Conservation (phyloP, 441 rosid species). For the Rhodomyrtus psidioides region DNA sequence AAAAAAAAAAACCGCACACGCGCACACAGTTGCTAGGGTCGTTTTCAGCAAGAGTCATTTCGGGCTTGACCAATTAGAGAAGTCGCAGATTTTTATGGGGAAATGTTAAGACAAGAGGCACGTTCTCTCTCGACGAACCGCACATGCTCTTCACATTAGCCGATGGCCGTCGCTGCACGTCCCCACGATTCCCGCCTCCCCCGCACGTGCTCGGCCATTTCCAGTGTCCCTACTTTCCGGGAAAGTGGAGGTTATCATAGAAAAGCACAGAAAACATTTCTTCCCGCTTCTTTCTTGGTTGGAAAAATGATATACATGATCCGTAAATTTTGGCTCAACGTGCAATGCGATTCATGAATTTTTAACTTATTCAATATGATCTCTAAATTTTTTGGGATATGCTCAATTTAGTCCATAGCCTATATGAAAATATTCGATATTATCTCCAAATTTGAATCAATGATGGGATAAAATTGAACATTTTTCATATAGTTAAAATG, state of each 20-base stretch:
- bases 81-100: background rate
- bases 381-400: too few species aligned
- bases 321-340: too few species aligned
- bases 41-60: background rate
- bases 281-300: too few species aligned
- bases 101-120: background rate
- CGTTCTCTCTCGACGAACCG: background rate
- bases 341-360: too few species aligned
- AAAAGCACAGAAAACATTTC: fast-evolving
- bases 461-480: too few species aligned
- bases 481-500: too few species aligned
- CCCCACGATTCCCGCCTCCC: background rate
- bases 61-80: background rate
- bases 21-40: background rate
- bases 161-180: background rate
- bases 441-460: too few species aligned
- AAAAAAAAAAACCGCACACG: too few species aligned
- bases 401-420: too few species aligned
- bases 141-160: background rate
- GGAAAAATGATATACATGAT: too few species aligned
- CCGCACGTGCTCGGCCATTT: background rate
- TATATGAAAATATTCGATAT: too few species aligned
- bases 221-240: background rate
- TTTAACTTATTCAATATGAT: too few species aligned
- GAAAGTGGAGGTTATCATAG: background rate